phyloP scores from a whole-genome alignment of 2,329 filamentous ascomycete genomes.

The Trichophyton benhamiae region DNA sequence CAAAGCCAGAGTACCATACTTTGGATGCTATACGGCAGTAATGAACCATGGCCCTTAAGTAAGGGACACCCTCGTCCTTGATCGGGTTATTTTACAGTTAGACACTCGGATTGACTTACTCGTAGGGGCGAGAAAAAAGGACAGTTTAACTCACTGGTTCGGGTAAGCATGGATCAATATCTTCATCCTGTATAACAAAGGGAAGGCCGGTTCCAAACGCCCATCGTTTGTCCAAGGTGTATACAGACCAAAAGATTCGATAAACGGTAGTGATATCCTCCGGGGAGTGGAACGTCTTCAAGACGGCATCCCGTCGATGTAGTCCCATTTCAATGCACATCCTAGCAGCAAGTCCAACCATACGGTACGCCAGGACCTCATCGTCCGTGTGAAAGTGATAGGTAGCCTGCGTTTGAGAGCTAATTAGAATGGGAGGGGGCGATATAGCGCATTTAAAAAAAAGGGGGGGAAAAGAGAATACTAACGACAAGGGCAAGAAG shows the following conservation, averaged over 20 bases:
- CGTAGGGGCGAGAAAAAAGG: background rate
- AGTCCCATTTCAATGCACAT: constrained; percentile 71
- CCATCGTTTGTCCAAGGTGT: constrained; percentile 75
- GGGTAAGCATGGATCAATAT: constrained; percentile 68
- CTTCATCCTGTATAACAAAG: constrained; percentile 71
- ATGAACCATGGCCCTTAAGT: constrained; percentile 69
- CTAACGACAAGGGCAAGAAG: constrained; percentile 33
- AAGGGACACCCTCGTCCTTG: constrained; percentile 44
- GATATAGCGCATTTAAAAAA: background rate
- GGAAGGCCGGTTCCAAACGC: constrained; percentile 81
- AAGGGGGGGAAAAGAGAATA: background rate
- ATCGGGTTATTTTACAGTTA: background rate
- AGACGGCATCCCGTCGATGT: constrained; percentile 64
- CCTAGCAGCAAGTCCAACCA: constrained; percentile 70
- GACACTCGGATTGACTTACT: background rate
- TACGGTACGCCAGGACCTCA: constrained; percentile 72
- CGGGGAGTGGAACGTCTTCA: constrained; percentile 54
- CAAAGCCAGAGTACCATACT: constrained; percentile 71
- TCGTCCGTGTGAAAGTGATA: constrained; percentile 81
- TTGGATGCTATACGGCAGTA: constrained; percentile 75
- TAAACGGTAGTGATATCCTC: constrained; percentile 56
- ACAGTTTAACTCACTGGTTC: constrained; percentile 50
- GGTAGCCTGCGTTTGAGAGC: constrained; percentile 39
- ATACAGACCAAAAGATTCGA: constrained; percentile 74
- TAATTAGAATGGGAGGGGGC: background rate